These are phyloP conservation scores for Hypoxylon sp. DNA, from an alignment of 2,329 filamentous ascomycete species.

Conservation along the genomic window DNA sequence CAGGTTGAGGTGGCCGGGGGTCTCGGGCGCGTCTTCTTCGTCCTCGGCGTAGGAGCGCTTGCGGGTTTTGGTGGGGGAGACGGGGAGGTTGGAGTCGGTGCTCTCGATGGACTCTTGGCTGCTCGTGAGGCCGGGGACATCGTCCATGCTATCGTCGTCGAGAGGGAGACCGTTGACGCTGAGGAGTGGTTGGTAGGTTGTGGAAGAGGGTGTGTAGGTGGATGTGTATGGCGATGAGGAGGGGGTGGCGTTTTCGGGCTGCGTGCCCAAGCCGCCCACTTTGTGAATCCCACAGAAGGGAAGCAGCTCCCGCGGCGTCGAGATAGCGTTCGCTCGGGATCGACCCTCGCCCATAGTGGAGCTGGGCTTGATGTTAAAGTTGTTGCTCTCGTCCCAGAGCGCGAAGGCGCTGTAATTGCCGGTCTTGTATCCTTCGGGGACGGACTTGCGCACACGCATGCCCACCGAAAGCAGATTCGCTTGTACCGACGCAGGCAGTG, in stretches of 20 bases:
- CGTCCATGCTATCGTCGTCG: conserved; percentile 51
- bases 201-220: conserved; percentile 20
- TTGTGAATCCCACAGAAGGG: conserved; percentile 88
- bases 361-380: neutral
- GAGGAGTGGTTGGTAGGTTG: conserved; percentile 32
- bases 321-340: conserved; percentile 51
- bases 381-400: conserved; percentile 62
- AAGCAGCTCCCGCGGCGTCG: conserved; percentile 72
- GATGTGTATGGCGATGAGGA: conserved; percentile 55
- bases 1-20: conserved; percentile 46
- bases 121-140: conserved; percentile 65
- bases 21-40: conserved; percentile 55
- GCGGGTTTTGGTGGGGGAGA: conserved; percentile 51
- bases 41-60: conserved; percentile 66
- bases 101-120: conserved; percentile 69
- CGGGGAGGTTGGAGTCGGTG: conserved; percentile 42
- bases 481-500: conserved; percentile 77
- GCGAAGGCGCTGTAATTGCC: conserved; percentile 67
- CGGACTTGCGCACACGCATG: conserved; percentile 93
- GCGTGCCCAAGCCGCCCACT: conserved; percentile 76
- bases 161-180: conserved; percentile 37
- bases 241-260: conserved; percentile 60
- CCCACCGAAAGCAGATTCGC: conserved; percentile 90
- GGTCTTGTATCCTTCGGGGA: conserved; percentile 95
- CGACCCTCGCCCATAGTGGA: conserved; percentile 39